Evolutionary conservation across 495 filamentous ascomycete genomes (phyloP).

Genomic region (Bacidia gigantensis): DNA sequence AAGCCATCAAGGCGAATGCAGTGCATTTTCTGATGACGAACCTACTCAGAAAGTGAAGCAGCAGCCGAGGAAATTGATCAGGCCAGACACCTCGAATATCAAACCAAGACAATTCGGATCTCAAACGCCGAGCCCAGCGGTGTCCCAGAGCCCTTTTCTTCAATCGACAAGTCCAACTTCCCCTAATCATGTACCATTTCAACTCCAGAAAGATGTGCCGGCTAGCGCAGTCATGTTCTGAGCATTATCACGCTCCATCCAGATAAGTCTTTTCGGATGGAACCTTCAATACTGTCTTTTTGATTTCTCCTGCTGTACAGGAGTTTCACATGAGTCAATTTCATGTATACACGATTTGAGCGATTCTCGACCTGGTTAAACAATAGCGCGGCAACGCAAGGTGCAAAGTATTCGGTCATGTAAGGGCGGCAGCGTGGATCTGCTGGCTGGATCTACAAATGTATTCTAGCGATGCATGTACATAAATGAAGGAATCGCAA

Average conservation of each 20-base stretch:
- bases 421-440: background rate
- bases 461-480: background rate
- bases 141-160: background rate
- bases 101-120: constrained; percentile 31
- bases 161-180: constrained; percentile 2
- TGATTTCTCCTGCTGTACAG: background rate
- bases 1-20: constrained; percentile 28
- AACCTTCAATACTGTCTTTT: background rate
- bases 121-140: constrained; percentile 20
- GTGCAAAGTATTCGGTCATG: background rate
- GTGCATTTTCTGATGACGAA: constrained; percentile 39
- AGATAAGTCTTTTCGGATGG: background rate
- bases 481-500: background rate
- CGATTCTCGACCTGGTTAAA: background rate
- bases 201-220: constrained; percentile 9
- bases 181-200: constrained; percentile 8
- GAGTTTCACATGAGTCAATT: background rate
- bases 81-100: constrained; percentile 31
- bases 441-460: background rate
- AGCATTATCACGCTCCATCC: background rate
- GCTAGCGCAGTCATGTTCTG: constrained; percentile 13
- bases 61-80: constrained; percentile 40
- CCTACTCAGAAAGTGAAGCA: constrained; percentile 25
- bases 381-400: constrained; percentile 4
- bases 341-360: constrained; percentile 1